Base-by-base conservation (phyloP, 2,329 filamentous ascomycete genomes). In the Fusarium ambrosium region DNA sequence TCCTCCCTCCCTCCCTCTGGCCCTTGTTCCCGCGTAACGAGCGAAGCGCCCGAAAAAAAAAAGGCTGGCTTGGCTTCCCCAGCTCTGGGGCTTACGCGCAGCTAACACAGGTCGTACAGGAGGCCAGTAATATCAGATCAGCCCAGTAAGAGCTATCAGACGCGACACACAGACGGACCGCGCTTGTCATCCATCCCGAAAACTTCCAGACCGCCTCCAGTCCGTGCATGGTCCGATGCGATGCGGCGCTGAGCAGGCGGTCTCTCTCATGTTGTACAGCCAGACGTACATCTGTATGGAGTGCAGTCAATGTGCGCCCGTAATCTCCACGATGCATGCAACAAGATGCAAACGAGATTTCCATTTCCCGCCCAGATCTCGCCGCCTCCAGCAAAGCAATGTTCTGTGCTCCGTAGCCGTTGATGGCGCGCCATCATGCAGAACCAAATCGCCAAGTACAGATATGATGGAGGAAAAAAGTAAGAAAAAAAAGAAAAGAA, bases 201-300 rank as follows among this genome's bases (percentile, higher is more conserved):
- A 75, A 64, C 62, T 67, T 45, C 65, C 72, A 74, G 72, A 74
- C 72, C 72, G 72, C 72, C 65, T 64, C 34, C 45, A 14, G 59
- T 36, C 48, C 62, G 61, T 64, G 62, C 48, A 58, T 64, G 48
- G 36, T 58, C 37, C 51, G 62, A 64, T 36, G 16, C 29, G 36
- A 55, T 34, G 34, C 29, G 56, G 36, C 22, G 22, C 53, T 36
- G 53, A 34, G 24, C 45, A 27, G 27, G 27, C 27, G 48, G 48
- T 36, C 22, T 48, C 22, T 24, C 27, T n/a, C 39, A 24, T 62
- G 60, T 62, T 37, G 43, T n/a, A 41, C 43, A 53, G 45, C 45
- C 22, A 39, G 51, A 63, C 32, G 7, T 18, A 29, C 16, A 18
- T 51, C 18, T 64, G 60, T 66, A 43, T 62, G 72, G 64, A 72